Base-by-base conservation (phyloP, 73 alveolate species). In the Tetrahymena malaccensis region DNA sequence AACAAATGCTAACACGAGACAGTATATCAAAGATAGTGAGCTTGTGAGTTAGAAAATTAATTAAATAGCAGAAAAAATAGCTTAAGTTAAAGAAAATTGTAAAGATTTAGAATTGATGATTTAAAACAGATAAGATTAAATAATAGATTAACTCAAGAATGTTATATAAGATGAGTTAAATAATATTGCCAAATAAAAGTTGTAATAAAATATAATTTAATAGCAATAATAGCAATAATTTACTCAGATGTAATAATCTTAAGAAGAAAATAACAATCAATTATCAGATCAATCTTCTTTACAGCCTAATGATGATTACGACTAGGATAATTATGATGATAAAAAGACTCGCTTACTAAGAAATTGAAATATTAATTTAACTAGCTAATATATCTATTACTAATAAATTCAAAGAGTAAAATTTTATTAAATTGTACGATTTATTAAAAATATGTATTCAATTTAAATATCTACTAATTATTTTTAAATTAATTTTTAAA, bases 101-200 rank as follows among this genome's bases (percentile, higher is more conserved):
- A 83, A 43, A 43, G 95, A 85, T 27, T 44, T 94, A 13, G 43
- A 85, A 83, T 25, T 16, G 17, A 13, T 43, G 58, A 94, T 94
- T 85, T 44, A 34, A 33, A 34, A 22, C 19, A 94, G 96, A 33
- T 35, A 94, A 43, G 95, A 84, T 21, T 7, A 93, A 84, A 83
- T 94, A 25, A 40, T 94, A 13, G 55, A 35, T 37, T 43, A 44
- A 17, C 16, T 94, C 19, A 94, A 89, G 37, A 43, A 94, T 84
- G 96, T 94, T 8, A 43, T 94, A 21, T 37, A 85, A 17, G 96
- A 94, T 27, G 96, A 94, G 50, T 43, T 94, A 37, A 43, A 27
- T 50, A 94, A 31, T 94, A 34, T 85, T 17, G 93, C 85, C 70
- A 40, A 94, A 94, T 17, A 94, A 93, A 94, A 93, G 44, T 25